Percentiles rank a stretch among this genome's conserved stretches.
Conservation (phyloP, 176 grass and related monocot species). For the Phragmites australis region DNA sequence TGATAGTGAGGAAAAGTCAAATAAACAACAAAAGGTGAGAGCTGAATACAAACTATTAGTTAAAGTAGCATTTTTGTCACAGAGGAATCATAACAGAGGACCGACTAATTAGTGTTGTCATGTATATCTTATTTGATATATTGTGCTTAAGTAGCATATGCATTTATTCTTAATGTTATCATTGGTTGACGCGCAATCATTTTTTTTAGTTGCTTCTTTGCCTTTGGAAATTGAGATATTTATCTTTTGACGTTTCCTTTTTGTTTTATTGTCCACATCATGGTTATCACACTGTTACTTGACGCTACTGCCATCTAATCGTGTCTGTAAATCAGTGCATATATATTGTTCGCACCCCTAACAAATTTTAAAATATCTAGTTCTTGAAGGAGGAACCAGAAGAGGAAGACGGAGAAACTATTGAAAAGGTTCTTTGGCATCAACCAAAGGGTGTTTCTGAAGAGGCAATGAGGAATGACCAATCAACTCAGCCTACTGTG, state of each 20-base stretch:
- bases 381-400: constrained; percentile 76
- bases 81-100: background rate
- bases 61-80: constrained; percentile 22
- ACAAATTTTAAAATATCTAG: constrained; percentile 38
- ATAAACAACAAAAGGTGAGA: constrained; percentile 82
- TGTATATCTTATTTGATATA: background rate
- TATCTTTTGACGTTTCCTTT: background rate
- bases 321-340: constrained; percentile 8
- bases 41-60: constrained; percentile 10
- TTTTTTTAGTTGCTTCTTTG: background rate
- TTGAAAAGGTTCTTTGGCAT: constrained; percentile 95
- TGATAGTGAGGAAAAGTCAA: constrained; percentile 73
- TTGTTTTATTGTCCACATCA: background rate
- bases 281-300: background rate
- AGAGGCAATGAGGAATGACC: constrained; percentile 67
- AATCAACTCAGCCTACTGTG: constrained; percentile 73
- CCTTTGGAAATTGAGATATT: background rate
- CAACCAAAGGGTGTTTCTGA: constrained; percentile 79
- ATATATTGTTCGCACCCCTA: background rate
- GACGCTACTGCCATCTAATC: background rate
- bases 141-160: background rate
- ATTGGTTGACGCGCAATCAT: background rate
- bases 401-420: constrained; percentile 84
- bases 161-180: background rate
- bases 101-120: background rate